Evolutionary conservation across 1,139 yeast genomes (phyloP).

Genomic region (Hyphopichia pseudoburtonii): DNA sequence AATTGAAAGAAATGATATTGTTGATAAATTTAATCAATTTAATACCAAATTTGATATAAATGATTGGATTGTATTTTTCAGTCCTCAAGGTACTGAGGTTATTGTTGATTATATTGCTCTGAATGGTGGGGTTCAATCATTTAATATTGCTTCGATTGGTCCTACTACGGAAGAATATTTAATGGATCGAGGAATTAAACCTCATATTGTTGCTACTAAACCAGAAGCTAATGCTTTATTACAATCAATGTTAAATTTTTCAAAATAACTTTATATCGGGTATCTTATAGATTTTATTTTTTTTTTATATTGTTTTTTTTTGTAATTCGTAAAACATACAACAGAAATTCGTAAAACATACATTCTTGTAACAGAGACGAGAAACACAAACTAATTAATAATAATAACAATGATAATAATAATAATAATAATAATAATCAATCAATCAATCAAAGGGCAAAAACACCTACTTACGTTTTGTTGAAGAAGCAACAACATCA

Average conservation of each 20-base stretch:
- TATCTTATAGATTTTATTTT: no score
- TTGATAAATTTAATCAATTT: constrained; percentile 32
- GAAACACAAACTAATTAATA: no score
- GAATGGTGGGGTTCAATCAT: constrained; percentile 13
- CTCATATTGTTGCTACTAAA: constrained; percentile 64
- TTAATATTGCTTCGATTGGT: constrained; percentile 79
- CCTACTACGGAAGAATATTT: constrained; percentile 84
- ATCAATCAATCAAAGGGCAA: no score
- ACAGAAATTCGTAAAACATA: no score
- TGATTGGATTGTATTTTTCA: constrained; percentile 80
- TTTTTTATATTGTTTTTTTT: no score
- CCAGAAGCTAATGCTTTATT: constrained; percentile 70
- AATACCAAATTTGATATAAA: neutral
- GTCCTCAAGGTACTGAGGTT: constrained; percentile 81
- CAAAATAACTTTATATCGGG: no score
- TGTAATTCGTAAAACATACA: no score
- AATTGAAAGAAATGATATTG: constrained; percentile 45
- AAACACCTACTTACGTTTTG: no score
- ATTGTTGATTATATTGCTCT: constrained; percentile 50
- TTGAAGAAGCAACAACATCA: no score
- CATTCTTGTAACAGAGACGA: no score
- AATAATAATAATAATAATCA: no score
- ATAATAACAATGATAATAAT: no score
- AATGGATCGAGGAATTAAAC: constrained; percentile 47
- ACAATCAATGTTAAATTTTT: constrained; percentile 28